Conservation (phyloP, 352 stramenopile species). For the Aphanomyces invadans region DNA sequence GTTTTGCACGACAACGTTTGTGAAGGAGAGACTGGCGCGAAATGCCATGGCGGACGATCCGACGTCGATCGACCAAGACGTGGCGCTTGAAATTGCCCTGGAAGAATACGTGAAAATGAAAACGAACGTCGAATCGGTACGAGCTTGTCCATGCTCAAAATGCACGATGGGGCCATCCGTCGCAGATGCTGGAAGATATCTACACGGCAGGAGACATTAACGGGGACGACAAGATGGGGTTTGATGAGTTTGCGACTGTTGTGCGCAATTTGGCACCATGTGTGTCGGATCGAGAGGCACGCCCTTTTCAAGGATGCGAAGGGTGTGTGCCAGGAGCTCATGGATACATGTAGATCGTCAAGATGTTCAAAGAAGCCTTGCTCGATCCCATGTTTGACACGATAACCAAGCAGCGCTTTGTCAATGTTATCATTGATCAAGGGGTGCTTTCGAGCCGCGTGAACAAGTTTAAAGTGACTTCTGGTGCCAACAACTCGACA, state of each 20-base stretch:
- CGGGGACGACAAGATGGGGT: conserved; percentile 57
- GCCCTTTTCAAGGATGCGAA: conserved; percentile 24
- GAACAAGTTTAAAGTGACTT: conserved; percentile 26
- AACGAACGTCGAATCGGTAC: conserved; percentile 34
- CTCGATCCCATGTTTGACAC: conserved; percentile 1
- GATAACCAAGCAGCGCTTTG: conserved; percentile 12
- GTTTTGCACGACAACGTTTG: conserved; percentile 44
- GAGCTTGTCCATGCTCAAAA: too few species aligned
- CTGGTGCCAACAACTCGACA: not conserved
- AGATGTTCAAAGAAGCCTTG: conserved; percentile 24
- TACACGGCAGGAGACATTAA: conserved; percentile 63
- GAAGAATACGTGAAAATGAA: conserved; percentile 52
- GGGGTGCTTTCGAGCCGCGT: conserved; percentile 24
- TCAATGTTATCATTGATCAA: conserved; percentile 26
- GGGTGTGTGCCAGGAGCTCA: too few species aligned
- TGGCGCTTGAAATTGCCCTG: conserved; percentile 47
- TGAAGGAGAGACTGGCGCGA: conserved; percentile 38
- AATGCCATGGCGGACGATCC: conserved; percentile 37
- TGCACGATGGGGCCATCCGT: not conserved
- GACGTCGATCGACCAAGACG: conserved; percentile 55
- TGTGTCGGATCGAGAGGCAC: conserved; percentile 48
- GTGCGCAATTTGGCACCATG: conserved; percentile 45
- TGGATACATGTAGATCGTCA: conserved; percentile 48
- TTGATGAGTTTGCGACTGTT: conserved; percentile 64
- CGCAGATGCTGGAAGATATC: conserved; percentile 57